These are phyloP conservation scores for Alternaria sp. DNA, from an alignment of 2,329 filamentous ascomycete species.

Conservation along the genomic window DNA sequence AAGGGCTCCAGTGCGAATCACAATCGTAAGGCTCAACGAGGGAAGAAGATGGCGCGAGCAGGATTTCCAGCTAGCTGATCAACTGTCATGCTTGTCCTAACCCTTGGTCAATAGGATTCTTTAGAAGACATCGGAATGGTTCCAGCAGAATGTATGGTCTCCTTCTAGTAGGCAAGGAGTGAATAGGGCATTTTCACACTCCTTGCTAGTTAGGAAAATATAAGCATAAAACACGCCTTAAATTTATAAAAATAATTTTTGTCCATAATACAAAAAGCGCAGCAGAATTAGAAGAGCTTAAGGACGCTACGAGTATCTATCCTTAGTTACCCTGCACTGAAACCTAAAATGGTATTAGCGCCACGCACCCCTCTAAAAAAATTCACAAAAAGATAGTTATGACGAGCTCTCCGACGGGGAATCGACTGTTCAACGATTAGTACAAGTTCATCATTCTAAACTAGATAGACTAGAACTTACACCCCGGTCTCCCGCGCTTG, in stretches of 20 bases:
- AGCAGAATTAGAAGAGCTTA: not conserved
- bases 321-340: not conserved
- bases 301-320: not conserved
- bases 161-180: not conserved
- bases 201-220: not conserved
- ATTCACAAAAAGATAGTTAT: not conserved
- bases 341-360: not conserved
- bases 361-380: not conserved
- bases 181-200: too few species aligned
- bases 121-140: too few species aligned
- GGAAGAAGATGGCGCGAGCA: slow-evolving; percentile 68
- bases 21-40: slow-evolving; percentile 76
- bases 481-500: slow-evolving; percentile 17
- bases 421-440: slow-evolving; percentile 6
- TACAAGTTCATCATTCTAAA: too few species aligned
- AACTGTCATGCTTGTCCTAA: not conserved
- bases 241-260: too few species aligned
- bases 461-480: not conserved
- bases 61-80: slow-evolving; percentile 55
- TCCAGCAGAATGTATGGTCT: not conserved
- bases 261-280: not conserved
- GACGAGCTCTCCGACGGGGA: slow-evolving; percentile 13
- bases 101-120: not conserved
- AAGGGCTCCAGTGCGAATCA: slow-evolving; percentile 87
- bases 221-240: not conserved